Evolutionary conservation across 768 basidiomycete genomes (phyloP).

Genomic region (Pluteus cervinus): DNA sequence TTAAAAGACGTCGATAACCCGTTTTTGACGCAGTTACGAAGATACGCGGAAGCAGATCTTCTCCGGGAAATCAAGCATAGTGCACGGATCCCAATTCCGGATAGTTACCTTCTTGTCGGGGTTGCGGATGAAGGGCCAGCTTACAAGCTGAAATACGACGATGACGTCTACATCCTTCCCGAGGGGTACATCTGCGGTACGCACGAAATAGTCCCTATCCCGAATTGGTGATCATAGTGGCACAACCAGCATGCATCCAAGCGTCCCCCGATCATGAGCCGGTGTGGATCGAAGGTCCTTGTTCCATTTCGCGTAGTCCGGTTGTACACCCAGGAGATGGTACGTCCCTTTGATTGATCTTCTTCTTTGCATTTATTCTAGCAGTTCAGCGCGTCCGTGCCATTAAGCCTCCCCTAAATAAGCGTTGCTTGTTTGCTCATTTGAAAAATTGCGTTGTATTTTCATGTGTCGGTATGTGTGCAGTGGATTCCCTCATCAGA

Average conservation of each 20-base stretch:
- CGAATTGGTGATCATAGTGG: too few species aligned
- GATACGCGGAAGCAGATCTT: constrained; percentile 56
- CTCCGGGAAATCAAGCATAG: constrained; percentile 70
- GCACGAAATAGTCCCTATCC: too few species aligned
- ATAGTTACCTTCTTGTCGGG: constrained; percentile 68
- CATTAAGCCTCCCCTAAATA: constrained; percentile 55
- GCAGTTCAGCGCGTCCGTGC: constrained; percentile 66
- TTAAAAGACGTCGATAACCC: constrained; percentile 45
- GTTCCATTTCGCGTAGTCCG: constrained; percentile 65
- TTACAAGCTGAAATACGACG: constrained; percentile 40
- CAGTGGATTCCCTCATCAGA: neutral
- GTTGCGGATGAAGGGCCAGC: constrained; percentile 79
- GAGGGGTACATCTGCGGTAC: constrained; percentile 67
- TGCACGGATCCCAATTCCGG: constrained; percentile 67
- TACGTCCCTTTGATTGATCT: too few species aligned
- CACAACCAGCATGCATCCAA: constrained; percentile 52
- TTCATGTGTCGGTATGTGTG: constrained; percentile 35
- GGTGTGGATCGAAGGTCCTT: constrained; percentile 52
- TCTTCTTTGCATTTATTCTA: neutral
- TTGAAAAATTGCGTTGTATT: constrained; percentile 72
- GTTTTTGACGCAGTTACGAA: constrained; percentile 53
- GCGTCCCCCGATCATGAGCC: constrained; percentile 41
- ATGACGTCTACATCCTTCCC: constrained; percentile 48
- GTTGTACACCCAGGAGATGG: constrained; percentile 75
- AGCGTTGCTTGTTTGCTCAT: constrained; percentile 50